A percentile compares a stretch with the other conserved stretches of the same genome.
Evolutionary conservation across 345 rosid species (phyloP).

Genomic region (Citrus trifoliata): DNA sequence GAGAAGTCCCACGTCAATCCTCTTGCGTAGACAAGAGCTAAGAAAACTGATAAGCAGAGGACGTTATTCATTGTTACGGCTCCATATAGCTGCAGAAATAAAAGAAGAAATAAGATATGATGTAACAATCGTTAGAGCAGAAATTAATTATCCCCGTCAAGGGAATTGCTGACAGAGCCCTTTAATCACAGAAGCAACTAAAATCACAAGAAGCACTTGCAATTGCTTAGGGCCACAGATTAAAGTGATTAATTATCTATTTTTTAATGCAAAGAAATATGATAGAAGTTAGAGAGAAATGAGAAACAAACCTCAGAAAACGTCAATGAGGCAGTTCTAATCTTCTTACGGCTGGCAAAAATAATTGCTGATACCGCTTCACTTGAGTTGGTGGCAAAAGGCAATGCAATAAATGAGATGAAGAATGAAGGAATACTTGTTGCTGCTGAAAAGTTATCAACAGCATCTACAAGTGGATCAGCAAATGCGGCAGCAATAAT

Average conservation of each 20-base stretch:
- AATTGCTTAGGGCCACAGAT: not conserved
- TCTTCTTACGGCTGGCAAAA: conserved; percentile 76
- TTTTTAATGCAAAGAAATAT: not conserved
- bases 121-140: not conserved
- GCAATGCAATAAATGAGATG: conserved; percentile 88
- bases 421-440: conserved; percentile 96
- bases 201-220: not conserved
- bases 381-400: conserved; percentile 91
- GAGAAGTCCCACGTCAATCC: conserved; percentile 97
- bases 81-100: conserved; percentile 73
- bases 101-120: conserved; percentile 1
- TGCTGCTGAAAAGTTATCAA: conserved; percentile 79
- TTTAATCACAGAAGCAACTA: not conserved
- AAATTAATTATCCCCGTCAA: not conserved
- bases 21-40: conserved; percentile 73
- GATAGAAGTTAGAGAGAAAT: not conserved
- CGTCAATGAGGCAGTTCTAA: conserved; percentile 78
- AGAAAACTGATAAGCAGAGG: conserved; percentile 87
- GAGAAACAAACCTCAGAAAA: conserved; percentile 73
- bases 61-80: conserved; percentile 89
- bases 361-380: conserved; percentile 95
- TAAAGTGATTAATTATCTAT: not conserved
- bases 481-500: conserved; percentile 87
- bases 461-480: conserved; percentile 94
- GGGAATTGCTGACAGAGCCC: not conserved